These are phyloP conservation scores for Fusarium bactridioides DNA, from an alignment of 2,329 filamentous ascomycete species.

Conservation along the genomic window DNA sequence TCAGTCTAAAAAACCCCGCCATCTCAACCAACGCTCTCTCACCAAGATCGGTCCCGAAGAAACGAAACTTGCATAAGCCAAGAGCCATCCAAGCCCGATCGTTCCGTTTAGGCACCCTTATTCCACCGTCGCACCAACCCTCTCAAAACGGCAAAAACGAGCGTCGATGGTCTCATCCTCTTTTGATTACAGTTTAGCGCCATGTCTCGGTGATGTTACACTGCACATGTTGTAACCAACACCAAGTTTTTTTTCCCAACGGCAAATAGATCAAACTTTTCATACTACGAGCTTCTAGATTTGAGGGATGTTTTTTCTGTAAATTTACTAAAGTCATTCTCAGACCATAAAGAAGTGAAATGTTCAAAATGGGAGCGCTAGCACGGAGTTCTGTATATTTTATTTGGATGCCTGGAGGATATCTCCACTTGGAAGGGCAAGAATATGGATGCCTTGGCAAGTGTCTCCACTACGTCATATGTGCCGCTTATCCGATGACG, in stretches of 20 bases:
- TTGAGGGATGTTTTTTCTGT: constrained; percentile 9
- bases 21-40: not conserved
- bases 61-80: not conserved
- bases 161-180: constrained; percentile 1
- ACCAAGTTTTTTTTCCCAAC: not conserved
- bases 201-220: not conserved
- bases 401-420: constrained; percentile 18
- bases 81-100: not conserved
- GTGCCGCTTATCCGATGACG: constrained; percentile 27
- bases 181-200: not conserved
- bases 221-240: not conserved
- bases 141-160: not conserved
- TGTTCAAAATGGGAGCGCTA: not conserved
- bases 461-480: constrained; percentile 13
- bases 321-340: not conserved
- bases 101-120: constrained; percentile 4
- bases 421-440: not conserved
- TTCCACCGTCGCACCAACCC: not conserved
- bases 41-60: not conserved
- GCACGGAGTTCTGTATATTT: not conserved
- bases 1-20: not conserved
- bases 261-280: not conserved
- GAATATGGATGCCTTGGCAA: constrained; percentile 23
- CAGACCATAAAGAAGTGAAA: not conserved
- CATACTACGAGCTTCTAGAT: not conserved